Percentiles rank a stretch among this genome's conserved stretches.
Conservation (phyloP, 2,329 filamentous ascomycete genomes). For the Hypoxylon sp. region DNA sequence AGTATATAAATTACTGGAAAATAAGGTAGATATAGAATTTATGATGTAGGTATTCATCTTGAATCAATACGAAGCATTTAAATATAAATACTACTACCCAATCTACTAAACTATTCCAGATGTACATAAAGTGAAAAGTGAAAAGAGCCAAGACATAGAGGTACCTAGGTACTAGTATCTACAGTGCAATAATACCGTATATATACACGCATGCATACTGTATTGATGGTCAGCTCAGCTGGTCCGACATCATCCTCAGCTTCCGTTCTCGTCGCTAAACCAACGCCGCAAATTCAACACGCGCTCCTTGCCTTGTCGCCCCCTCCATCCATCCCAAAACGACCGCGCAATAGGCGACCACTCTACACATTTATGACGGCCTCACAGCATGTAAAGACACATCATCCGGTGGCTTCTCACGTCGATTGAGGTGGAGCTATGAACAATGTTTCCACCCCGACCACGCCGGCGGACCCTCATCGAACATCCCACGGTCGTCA, state of each 20-base stretch:
- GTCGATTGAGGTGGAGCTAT: constrained; percentile 61
- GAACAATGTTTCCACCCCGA: constrained; percentile 63
- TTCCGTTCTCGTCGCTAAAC: constrained; percentile 27
- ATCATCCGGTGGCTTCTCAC: constrained; percentile 51
- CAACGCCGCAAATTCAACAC: constrained; percentile 31
- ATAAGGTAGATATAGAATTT: not conserved
- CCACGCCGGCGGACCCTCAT: constrained; percentile 57
- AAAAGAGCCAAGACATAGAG: too few species aligned
- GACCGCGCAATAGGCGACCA: constrained; percentile 31
- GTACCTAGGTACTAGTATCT: not conserved
- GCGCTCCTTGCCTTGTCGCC: constrained; percentile 25
- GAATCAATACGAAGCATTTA: not conserved
- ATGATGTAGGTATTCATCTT: too few species aligned
- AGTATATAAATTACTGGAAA: not conserved
- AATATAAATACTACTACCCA: not conserved
- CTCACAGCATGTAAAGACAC: constrained; percentile 55
- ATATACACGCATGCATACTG: not conserved
- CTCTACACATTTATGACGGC: constrained; percentile 43
- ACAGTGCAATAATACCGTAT: constrained; percentile 17
- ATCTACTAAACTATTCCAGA: not conserved
- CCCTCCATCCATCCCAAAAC: constrained; percentile 19
- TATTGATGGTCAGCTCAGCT: constrained; percentile 16
- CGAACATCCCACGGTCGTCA: constrained; percentile 46
- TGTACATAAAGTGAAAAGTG: too few species aligned
- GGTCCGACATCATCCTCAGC: constrained; percentile 27